These are phyloP conservation scores for Globisporangium cylindrosporum DNA, from an alignment of 352 stramenopile genomes.

Conservation along the genomic window DNA sequence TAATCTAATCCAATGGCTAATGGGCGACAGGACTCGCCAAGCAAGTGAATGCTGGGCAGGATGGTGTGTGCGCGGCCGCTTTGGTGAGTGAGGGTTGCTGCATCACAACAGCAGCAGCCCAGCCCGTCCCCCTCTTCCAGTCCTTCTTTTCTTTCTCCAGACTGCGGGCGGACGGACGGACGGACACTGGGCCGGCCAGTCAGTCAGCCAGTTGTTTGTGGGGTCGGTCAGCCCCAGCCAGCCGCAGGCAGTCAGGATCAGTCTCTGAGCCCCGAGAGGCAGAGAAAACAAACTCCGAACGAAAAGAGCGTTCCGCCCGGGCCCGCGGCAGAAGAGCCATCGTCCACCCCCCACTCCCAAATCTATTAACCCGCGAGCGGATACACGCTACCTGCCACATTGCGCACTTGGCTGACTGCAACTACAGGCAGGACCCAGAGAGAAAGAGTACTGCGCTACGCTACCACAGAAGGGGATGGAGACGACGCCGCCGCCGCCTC, in stretches of 20 bases:
- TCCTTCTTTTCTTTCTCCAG: constrained; percentile 12
- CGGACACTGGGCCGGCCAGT: neutral
- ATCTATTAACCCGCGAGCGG: constrained; percentile 9
- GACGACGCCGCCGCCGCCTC: neutral
- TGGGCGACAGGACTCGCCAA: constrained; percentile 14
- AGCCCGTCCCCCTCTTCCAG: constrained; percentile 3
- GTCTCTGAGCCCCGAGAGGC: constrained; percentile 1
- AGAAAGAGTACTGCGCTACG: neutral
- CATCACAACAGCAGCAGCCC: neutral
- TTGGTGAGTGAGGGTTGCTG: constrained; percentile 11
- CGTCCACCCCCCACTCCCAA: constrained; percentile 10
- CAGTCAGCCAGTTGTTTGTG: constrained; percentile 4
- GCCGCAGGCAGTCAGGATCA: constrained; percentile 1
- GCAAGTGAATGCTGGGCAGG: neutral
- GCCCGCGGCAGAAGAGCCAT: constrained; percentile 21
- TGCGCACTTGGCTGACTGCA: constrained; percentile 9
- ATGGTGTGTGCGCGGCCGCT: neutral
- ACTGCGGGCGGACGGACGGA: neutral
- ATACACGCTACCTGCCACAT: neutral
- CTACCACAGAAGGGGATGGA: neutral
- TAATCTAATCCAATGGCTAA: constrained; percentile 10
- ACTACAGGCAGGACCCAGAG: neutral
- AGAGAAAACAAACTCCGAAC: constrained; percentile 12
- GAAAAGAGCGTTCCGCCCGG: neutral
- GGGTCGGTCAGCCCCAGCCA: neutral